Base-by-base conservation (phyloP, 371 early-diverging fungal genomes). In the Mortierella polycephala region DNA sequence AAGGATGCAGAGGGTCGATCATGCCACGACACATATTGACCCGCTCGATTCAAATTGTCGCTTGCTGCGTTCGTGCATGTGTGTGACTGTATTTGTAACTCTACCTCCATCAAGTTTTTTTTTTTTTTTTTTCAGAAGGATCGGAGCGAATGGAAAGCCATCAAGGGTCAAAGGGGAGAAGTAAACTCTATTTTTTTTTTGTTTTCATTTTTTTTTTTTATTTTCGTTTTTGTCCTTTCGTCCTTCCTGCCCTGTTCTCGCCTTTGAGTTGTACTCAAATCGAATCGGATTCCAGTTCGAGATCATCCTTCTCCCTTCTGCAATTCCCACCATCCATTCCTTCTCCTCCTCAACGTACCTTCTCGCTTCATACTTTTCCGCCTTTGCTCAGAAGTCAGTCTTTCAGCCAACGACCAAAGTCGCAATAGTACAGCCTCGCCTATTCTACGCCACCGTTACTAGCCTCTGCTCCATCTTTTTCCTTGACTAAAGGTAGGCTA, bases 121-220 rank as follows among this genome's bases (percentile, higher is more conserved):
- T 49, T 11, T 21, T 20, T 10, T 21, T n/a, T 12, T 10, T n/a
- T 46, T 10, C 18, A 30, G 20, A 30, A 10, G 30, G 11, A 50
- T 50, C 50, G 50, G 50, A 50, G 50, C 50, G 50, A 50, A 50
- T 50, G 7, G 50, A 50, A 50, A 14, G 14, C 50, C 50, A 50
- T 50, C 50, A 50, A 46, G 46, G 16, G 46, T 10, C 13, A 46
- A 10, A 16, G 18, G n/a, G 18, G 50, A 16, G 18, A 50, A 16
- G 5, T 55, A 50, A 55, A 63, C 64, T 23, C 40, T 64, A 60
- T 30, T 59, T 59, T 59, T 58, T 58, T 58, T 57, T 58, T 46
- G 23, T 58, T 60, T 60, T 46, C 45, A 60, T 51, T 51, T 51
- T 51, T 51, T 13, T 51, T 51, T 18, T 51, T 51, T 51, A 8